These are phyloP conservation scores for Colletotrichum musae DNA, from an alignment of 2,329 filamentous ascomycete genomes.

Conservation along the genomic window DNA sequence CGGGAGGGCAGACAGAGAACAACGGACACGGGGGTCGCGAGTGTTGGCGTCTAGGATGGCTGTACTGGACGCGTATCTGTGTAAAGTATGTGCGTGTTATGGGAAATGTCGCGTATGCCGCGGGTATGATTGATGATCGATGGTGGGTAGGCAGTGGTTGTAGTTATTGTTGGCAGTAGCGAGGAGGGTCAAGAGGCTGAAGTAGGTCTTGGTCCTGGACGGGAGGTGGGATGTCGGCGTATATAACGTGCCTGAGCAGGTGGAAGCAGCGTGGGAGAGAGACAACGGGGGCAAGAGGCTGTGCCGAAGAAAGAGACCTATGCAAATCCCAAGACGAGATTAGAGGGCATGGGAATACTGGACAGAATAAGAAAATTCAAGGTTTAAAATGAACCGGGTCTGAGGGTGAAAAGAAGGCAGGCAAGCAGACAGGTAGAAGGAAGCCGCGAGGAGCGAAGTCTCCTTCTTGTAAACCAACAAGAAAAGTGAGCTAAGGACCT, in stretches of 20 bases:
- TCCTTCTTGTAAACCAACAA: constrained; percentile 28
- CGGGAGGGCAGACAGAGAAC: too few species aligned
- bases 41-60: too few species aligned
- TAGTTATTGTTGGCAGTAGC: background rate
- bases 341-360: constrained; percentile 31
- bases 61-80: too few species aligned
- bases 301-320: constrained; percentile 29
- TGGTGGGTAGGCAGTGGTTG: background rate
- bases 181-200: constrained; percentile 25
- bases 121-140: too few species aligned
- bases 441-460: constrained; percentile 24
- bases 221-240: constrained; percentile 28
- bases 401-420: constrained; percentile 28
- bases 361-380: constrained; percentile 38
- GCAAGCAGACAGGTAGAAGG: background rate
- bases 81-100: too few species aligned
- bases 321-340: constrained; percentile 32
- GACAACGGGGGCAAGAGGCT: constrained; percentile 32
- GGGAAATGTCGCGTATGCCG: too few species aligned
- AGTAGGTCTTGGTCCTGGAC: background rate
- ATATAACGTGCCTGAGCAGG: constrained; percentile 35
- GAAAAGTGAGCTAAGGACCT: background rate
- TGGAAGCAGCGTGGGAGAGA: constrained; percentile 39
- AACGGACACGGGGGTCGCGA: too few species aligned
- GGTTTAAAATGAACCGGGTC: constrained; percentile 36